Conservation (phyloP, 495 filamentous ascomycete species). For the Aspergillus bertholletiae region DNA sequence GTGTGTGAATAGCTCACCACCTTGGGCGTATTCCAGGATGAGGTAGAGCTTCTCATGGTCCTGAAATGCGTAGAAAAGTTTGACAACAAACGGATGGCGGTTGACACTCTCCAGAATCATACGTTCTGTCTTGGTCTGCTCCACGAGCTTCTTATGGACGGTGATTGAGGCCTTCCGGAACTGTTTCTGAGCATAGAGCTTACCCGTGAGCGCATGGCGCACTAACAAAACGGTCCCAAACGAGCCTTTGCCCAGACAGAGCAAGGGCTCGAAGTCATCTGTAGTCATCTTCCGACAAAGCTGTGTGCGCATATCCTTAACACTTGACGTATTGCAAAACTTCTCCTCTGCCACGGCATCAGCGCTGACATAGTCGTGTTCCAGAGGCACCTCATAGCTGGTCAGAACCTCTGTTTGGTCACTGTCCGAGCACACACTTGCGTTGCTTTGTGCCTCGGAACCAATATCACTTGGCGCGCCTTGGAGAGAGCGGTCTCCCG, state of each 20-base stretch:
- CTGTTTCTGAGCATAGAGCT: constrained; percentile 96
- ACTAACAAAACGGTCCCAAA: constrained; percentile 93
- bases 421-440: constrained; percentile 55
- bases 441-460: constrained; percentile 48
- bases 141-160: constrained; percentile 87
- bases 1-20: constrained; percentile 90
- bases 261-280: constrained; percentile 84
- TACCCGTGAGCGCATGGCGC: constrained; percentile 79
- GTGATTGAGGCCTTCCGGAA: constrained; percentile 92
- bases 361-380: constrained; percentile 81
- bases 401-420: constrained; percentile 55
- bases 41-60: constrained; percentile 97
- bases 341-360: constrained; percentile 50
- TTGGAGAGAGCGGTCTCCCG: constrained; percentile 33
- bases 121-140: constrained; percentile 96
- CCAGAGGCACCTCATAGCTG: constrained; percentile 86
- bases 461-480: constrained; percentile 26
- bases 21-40: constrained; percentile 97
- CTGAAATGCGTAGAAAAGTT: constrained; percentile 97
- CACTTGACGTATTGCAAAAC: constrained; percentile 17
- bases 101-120: constrained; percentile 92
- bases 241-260: constrained; percentile 94
- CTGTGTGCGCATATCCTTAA: constrained; percentile 33
- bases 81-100: constrained; percentile 94
- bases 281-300: constrained; percentile 81